Evolutionary conservation across 2,329 filamentous ascomycete genomes (phyloP).

Genomic region (Ilyonectria robusta): DNA sequence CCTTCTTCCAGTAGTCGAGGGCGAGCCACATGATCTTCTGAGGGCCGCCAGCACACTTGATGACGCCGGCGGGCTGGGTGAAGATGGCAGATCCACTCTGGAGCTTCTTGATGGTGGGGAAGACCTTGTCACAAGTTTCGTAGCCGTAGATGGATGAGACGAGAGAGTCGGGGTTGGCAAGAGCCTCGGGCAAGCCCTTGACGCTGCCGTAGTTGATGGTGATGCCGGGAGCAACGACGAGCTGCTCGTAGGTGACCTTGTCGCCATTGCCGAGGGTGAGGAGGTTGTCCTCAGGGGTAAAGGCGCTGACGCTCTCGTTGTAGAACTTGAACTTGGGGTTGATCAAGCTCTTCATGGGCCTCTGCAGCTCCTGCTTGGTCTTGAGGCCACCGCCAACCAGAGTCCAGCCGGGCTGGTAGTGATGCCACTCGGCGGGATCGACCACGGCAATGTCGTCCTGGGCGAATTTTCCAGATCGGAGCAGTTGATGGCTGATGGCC

Average conservation of each 20-base stretch:
- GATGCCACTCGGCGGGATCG: slow-evolving; percentile 74
- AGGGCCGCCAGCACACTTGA: slow-evolving; percentile 74
- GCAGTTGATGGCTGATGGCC: slow-evolving; percentile 77
- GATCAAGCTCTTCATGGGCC: slow-evolving; percentile 65
- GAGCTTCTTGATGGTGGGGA: slow-evolving; percentile 62
- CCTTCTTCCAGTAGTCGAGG: slow-evolving; percentile 70
- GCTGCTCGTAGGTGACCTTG: slow-evolving; percentile 72
- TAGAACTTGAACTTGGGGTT: slow-evolving; percentile 74
- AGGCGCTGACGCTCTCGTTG: slow-evolving; percentile 62
- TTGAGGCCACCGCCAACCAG: slow-evolving; percentile 77
- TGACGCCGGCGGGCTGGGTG: slow-evolving; percentile 69
- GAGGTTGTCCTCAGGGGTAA: slow-evolving; percentile 69
- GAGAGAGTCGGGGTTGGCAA: slow-evolving; percentile 60
- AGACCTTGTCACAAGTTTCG: slow-evolving; percentile 68
- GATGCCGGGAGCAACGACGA: slow-evolving; percentile 74
- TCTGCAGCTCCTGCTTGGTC: slow-evolving; percentile 70
- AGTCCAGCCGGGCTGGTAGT: slow-evolving; percentile 81
- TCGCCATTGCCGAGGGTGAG: slow-evolving; percentile 70
- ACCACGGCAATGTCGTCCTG: slow-evolving; percentile 74
- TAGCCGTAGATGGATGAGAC: slow-evolving; percentile 73
- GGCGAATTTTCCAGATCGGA: slow-evolving; percentile 69
- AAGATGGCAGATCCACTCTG: slow-evolving; percentile 68
- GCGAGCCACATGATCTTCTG: slow-evolving; percentile 76
- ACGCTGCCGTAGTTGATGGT: slow-evolving; percentile 65
- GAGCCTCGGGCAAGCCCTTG: slow-evolving; percentile 69